These are phyloP conservation scores for Priceomyces haplophilus DNA, from an alignment of 805 yeast genomes.

Conservation along the genomic window DNA sequence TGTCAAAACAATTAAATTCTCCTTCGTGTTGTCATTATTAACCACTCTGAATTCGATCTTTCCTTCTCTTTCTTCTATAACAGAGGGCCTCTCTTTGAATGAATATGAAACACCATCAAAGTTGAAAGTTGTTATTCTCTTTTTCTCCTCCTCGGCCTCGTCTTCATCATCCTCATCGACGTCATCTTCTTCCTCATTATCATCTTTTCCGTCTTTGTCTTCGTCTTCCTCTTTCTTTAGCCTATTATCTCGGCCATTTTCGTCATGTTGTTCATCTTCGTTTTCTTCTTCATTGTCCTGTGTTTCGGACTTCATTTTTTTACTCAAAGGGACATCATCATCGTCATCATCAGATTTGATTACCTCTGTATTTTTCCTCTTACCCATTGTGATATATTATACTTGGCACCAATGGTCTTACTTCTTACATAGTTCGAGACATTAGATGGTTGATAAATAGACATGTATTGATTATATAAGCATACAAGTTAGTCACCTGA, in stretches of 20 bases:
- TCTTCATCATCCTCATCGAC: conserved; percentile 45
- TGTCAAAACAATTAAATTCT: conserved; percentile 85
- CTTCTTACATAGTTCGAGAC: background rate
- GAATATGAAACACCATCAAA: conserved; percentile 79
- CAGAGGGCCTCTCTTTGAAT: conserved; percentile 91
- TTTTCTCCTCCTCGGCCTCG: conserved; percentile 41
- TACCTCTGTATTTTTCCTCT: conserved; percentile 2
- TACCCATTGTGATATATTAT: conserved; percentile 2
- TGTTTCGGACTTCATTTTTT: conserved; percentile 21
- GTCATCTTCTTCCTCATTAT: conserved; percentile 29
- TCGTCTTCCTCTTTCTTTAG: conserved; percentile 18
- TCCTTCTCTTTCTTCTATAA: conserved; percentile 88
- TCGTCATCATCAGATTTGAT: conserved; percentile 19
- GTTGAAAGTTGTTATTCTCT: conserved; percentile 47
- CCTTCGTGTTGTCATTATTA: conserved; percentile 86
- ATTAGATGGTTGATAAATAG: background rate
- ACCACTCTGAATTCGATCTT: conserved; percentile 94
- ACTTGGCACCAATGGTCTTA: background rate
- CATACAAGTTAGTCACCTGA: background rate
- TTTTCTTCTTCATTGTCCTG: conserved; percentile 26
- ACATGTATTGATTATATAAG: background rate
- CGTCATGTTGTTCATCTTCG: conserved; percentile 16
- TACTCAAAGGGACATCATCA: conserved; percentile 23
- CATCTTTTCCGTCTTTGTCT: conserved; percentile 21
- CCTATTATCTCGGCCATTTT: conserved; percentile 17